phyloP scores from a whole-genome alignment of 139 green algal genomes.

The Coccomyxa sp. region DNA sequence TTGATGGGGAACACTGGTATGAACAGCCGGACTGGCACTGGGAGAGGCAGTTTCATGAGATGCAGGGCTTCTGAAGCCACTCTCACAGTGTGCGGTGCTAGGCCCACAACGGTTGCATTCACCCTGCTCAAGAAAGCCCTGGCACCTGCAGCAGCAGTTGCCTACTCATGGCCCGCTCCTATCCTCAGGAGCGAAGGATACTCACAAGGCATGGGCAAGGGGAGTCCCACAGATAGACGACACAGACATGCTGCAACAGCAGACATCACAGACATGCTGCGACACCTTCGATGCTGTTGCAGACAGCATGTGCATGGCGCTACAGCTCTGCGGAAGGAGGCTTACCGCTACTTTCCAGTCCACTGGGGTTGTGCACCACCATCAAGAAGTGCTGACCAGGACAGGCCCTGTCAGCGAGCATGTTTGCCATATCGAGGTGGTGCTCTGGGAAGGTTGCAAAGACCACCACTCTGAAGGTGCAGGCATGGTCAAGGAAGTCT shows the following conservation, averaged over 20 bases:
- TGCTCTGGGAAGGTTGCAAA: conserved; percentile 6
- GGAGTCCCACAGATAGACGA: too few species aligned
- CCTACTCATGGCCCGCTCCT: too few species aligned
- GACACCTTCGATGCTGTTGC: neutral
- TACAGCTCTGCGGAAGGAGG: neutral
- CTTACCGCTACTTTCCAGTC: neutral
- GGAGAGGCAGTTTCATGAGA: neutral
- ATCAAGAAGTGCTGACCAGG: neutral
- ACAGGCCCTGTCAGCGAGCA: neutral
- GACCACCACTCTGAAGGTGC: neutral
- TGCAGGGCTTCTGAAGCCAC: neutral
- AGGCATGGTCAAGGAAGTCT: neutral
- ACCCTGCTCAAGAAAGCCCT: neutral
- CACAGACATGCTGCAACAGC: neutral
- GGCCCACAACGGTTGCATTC: neutral
- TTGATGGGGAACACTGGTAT: neutral
- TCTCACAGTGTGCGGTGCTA: neutral
- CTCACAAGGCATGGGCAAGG: too few species aligned
- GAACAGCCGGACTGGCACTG: neutral
- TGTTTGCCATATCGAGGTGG: neutral
- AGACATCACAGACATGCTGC: neutral
- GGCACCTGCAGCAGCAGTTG: too few species aligned
- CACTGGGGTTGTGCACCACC: neutral
- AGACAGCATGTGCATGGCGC: neutral
- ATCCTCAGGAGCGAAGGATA: too few species aligned